Evolutionary conservation across 305 asterid genomes (phyloP).

Genomic region (Withania somnifera): DNA sequence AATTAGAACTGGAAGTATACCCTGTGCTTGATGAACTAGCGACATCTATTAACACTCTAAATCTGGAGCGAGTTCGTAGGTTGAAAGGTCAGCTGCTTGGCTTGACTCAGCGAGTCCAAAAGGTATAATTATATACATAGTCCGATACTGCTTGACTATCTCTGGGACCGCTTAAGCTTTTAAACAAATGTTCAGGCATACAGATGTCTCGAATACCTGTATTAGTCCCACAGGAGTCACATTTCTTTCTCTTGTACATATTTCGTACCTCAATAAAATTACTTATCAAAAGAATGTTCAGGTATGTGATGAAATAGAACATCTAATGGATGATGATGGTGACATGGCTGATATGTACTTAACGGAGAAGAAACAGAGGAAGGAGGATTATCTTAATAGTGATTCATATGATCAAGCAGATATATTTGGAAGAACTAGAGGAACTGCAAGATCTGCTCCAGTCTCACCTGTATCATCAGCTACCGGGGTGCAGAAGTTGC

Average conservation of each 20-base stretch:
- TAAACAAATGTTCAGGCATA: background rate
- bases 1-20: slow-evolving; percentile 74
- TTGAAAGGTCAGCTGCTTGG: slow-evolving; percentile 94
- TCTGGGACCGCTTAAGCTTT: background rate
- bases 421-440: slow-evolving; percentile 20
- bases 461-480: slow-evolving; percentile 72
- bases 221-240: background rate
- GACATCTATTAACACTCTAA: slow-evolving; percentile 78
- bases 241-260: background rate
- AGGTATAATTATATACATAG: slow-evolving; percentile 30
- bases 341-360: slow-evolving; percentile 99
- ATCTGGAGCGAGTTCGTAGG: slow-evolving; percentile 91
- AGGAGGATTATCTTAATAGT: slow-evolving; percentile 34
- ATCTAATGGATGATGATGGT: slow-evolving; percentile 93
- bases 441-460: slow-evolving; percentile 61
- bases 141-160: background rate
- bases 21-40: slow-evolving; percentile 96
- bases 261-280: background rate
- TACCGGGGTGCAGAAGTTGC: slow-evolving; percentile 43
- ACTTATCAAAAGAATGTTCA: slow-evolving; percentile 18
- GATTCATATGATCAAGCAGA: slow-evolving; percentile 42
- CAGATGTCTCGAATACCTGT: background rate
- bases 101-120: slow-evolving; percentile 89
- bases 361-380: slow-evolving; percentile 86
- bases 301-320: slow-evolving; percentile 97